These are phyloP conservation scores for Leishmania lainsoni DNA, from an alignment of 208 protist species.

Conservation along the genomic window DNA sequence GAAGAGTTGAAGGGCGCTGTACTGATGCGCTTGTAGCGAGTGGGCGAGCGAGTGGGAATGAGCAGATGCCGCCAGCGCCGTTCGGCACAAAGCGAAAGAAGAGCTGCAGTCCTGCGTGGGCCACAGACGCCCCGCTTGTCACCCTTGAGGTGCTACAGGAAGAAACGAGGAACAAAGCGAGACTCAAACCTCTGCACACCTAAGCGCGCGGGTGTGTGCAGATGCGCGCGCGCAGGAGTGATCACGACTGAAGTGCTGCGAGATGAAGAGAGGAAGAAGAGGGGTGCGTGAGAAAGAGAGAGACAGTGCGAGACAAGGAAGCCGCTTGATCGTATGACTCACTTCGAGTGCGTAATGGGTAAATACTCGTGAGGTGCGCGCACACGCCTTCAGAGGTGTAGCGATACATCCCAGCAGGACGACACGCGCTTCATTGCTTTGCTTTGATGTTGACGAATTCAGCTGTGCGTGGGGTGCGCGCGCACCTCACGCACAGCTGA, in stretches of 20 bases:
- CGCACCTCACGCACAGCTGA: not conserved
- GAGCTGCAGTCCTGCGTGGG: not conserved
- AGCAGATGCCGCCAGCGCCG: not conserved
- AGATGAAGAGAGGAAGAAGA: not conserved
- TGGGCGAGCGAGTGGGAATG: not conserved
- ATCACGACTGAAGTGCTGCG: not conserved
- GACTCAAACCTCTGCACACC: not conserved
- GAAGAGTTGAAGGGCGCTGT: not conserved
- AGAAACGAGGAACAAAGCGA: not conserved
- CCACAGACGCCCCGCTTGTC: not conserved
- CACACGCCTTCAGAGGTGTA: not conserved
- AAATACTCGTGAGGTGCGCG: not conserved
- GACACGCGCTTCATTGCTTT: not conserved
- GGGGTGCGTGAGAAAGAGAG: not conserved
- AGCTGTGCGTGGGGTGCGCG: not conserved
- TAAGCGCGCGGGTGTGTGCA: not conserved
- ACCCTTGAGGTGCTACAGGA: not conserved
- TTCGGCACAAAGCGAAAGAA: not conserved
- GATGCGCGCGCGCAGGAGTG: not conserved
- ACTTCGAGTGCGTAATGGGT: not conserved
- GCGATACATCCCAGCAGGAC: not conserved
- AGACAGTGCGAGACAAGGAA: not conserved
- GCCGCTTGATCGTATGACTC: not conserved
- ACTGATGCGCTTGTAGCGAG: not conserved
- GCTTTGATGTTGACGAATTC: not conserved